phyloP scores from a whole-genome alignment of 2,329 filamentous ascomycete species.

The Pseudogymnoascus sp. region DNA sequence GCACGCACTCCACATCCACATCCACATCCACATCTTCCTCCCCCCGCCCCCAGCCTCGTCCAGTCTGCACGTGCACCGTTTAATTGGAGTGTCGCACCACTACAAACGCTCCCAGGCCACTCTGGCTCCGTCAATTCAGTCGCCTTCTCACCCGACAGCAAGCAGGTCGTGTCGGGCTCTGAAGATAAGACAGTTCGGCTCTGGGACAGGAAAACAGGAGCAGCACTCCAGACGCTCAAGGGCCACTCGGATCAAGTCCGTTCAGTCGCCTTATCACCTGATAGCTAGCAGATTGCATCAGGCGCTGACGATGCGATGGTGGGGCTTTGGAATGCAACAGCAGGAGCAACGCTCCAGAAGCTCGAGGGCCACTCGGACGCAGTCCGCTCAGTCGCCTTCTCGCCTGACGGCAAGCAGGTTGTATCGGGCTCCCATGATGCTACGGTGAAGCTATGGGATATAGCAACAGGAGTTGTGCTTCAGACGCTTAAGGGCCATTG shows the following conservation, averaged over 20 bases:
- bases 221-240: background rate
- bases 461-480: slow-evolving; percentile 14
- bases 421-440: slow-evolving; percentile 12
- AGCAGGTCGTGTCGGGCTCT: too few relatives aligned
- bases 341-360: slow-evolving; percentile 10
- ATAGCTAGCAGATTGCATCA: slow-evolving; percentile 10
- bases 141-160: too few relatives aligned
- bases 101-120: too few relatives aligned
- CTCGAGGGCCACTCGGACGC: slow-evolving; percentile 12
- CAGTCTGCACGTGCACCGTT: slow-evolving; percentile 9
- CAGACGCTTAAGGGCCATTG: slow-evolving; percentile 17
- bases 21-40: too few relatives aligned
- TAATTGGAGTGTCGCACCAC: too few relatives aligned
- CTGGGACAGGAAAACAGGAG: slow-evolving; percentile 15
- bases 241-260: background rate
- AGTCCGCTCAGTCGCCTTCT: slow-evolving; percentile 13
- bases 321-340: background rate
- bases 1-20: too few relatives aligned
- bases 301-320: slow-evolving; percentile 9
- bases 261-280: slow-evolving; percentile 11
- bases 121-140: too few relatives aligned
- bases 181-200: background rate
- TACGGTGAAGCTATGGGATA: slow-evolving; percentile 15
- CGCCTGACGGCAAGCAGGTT: slow-evolving; percentile 9
- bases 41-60: slow-evolving; percentile 6